phyloP scores from a whole-genome alignment of 805 yeast genomes.

The Candida oleophila region DNA sequence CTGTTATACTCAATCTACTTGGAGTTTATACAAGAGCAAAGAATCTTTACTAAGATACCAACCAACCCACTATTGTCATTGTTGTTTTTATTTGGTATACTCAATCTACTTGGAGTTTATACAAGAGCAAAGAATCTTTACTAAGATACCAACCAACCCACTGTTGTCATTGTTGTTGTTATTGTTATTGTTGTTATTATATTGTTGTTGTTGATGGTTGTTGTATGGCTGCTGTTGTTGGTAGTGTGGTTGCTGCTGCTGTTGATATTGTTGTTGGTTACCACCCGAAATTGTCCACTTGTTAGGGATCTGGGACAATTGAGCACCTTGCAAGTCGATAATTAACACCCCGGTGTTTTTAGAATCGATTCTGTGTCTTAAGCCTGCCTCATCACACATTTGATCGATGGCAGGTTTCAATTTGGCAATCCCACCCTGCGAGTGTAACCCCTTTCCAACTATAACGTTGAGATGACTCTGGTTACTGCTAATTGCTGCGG shows the following conservation, averaged over 20 bases:
- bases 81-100: conserved; percentile 1
- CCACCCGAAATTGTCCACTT: conserved; percentile 25
- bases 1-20: conserved; percentile 14
- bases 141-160: conserved; percentile 24
- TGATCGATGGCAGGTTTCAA: conserved; percentile 86
- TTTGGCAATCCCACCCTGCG: conserved; percentile 78
- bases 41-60: conserved; percentile 26
- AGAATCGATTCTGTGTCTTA: conserved; percentile 60
- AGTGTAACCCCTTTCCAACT: conserved; percentile 92
- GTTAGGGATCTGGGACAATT: conserved; percentile 27
- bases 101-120: conserved; percentile 14
- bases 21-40: conserved; percentile 33
- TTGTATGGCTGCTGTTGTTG: conserved; percentile 16
- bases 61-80: conserved; percentile 25
- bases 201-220: conserved; percentile 20
- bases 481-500: conserved; percentile 56
- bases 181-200: conserved; percentile 11
- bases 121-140: conserved; percentile 35
- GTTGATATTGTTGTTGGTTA: conserved; percentile 20
- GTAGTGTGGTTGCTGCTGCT: conserved; percentile 21
- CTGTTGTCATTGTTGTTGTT: conserved; percentile 19
- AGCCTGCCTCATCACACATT: conserved; percentile 64
- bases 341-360: conserved; percentile 80
- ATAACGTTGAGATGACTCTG: conserved; percentile 73
- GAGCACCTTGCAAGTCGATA: conserved; percentile 50